These are phyloP conservation scores for Lentinula sp. DNA, from an alignment of 768 basidiomycete species.

Conservation along the genomic window DNA sequence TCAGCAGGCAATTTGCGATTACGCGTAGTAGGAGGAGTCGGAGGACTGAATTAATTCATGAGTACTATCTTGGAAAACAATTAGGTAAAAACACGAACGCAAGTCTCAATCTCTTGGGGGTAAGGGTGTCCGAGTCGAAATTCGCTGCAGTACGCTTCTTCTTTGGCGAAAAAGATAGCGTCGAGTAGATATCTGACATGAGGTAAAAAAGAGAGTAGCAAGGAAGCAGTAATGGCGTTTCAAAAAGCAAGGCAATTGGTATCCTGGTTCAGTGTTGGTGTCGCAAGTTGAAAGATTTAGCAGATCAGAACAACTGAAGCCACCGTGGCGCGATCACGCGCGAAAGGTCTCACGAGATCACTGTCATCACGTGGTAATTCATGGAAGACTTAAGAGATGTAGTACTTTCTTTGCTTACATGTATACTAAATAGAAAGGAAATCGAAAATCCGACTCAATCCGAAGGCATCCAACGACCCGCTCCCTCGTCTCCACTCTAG, in stretches of 20 bases:
- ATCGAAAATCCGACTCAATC: too few species aligned
- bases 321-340: not conserved
- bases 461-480: too few species aligned
- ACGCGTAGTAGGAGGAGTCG: conserved; percentile 51
- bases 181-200: conserved; percentile 59
- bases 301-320: not conserved
- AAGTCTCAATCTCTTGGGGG: conserved; percentile 65
- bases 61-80: not conserved
- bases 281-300: not conserved
- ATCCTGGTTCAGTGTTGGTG: not conserved
- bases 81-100: conserved; percentile 30
- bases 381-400: too few species aligned
- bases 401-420: too few species aligned
- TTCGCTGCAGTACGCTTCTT: conserved; percentile 58
- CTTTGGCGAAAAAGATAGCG: conserved; percentile 58
- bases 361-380: too few species aligned
- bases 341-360: too few species aligned
- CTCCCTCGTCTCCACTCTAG: too few species aligned
- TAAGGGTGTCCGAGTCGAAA: conserved; percentile 52
- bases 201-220: conserved; percentile 11
- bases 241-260: conserved; percentile 1
- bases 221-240: not conserved
- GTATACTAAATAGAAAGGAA: too few species aligned
- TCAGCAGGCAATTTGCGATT: conserved; percentile 23
- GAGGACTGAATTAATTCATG: conserved; percentile 33